phyloP scores from a whole-genome alignment of 495 filamentous ascomycete species.

The Xanthoparmelia taractica region DNA sequence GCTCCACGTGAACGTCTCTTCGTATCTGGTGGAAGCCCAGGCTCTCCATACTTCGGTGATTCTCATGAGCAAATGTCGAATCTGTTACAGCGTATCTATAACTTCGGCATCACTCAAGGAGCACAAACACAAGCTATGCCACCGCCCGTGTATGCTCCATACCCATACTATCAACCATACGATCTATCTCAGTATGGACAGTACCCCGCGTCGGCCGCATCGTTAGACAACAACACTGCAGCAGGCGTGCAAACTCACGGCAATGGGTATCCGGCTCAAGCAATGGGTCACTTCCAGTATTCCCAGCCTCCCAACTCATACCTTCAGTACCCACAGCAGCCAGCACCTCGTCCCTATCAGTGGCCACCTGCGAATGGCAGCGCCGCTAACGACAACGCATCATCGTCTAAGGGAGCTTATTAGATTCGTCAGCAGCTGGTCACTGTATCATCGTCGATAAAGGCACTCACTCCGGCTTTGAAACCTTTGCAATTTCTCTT shows the following conservation, averaged over 20 bases:
- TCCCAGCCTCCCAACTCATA: slow-evolving; percentile 8
- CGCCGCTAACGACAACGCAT: slow-evolving; percentile 3
- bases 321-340: slow-evolving; percentile 6
- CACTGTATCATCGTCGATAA: neutral
- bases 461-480: neutral
- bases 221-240: slow-evolving; percentile 7
- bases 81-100: slow-evolving; percentile 25
- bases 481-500: neutral
- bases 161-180: slow-evolving; percentile 19
- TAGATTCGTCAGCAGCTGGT: neutral
- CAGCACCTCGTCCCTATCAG: slow-evolving; percentile 12
- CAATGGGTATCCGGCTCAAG: neutral
- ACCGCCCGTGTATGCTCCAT: slow-evolving; percentile 19
- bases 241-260: slow-evolving; percentile 4
- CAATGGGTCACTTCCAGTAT: slow-evolving; percentile 17
- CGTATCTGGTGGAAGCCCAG: slow-evolving; percentile 19
- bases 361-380: slow-evolving; percentile 10
- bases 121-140: slow-evolving; percentile 19
- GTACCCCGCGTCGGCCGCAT: slow-evolving; percentile 5
- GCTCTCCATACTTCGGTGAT: slow-evolving; percentile 6
- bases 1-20: slow-evolving; percentile 17
- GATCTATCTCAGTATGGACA: slow-evolving; percentile 13
- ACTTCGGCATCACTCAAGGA: slow-evolving; percentile 25
- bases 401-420: slow-evolving; percentile 1
- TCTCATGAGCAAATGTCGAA: slow-evolving; percentile 19